Evolutionary conservation across 2,329 filamentous ascomycete species (phyloP), one percentile per base, ranked within the genome.

Genomic region (Teratosphaeria pseudoeucalypti): DNA sequence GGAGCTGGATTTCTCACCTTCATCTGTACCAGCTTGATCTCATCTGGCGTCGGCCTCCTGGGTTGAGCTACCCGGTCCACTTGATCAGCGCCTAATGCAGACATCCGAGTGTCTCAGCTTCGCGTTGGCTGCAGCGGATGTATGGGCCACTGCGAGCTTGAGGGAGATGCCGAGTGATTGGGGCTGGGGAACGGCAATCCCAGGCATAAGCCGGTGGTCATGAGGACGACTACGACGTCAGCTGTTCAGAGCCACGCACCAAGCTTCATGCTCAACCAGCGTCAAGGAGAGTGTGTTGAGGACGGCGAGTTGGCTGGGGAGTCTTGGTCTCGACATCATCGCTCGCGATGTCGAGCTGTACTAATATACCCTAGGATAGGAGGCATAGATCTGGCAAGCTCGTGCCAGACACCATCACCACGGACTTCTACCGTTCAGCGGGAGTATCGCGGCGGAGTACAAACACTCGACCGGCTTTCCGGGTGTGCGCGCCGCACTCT

Each of bases 61-160:
- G n/a, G 26, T 49, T 10, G 43, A 23, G 43, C 9, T 49, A 19
- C n/a, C 19, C 43, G n/a, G 43, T 19, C 9, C 19, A 23, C n/a
- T n/a, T 19, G 53, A 23, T 32, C 27, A 34, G 16, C 27, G 53
- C 19, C 52, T 53, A 16, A 53, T 32, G 52, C 23, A 7, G 23
- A 32, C 52, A 14, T 53, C 29, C 14, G 14, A 53, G 16, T 53
- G 52, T 53, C 23, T 14, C 52, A 12, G 52, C 52, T 53, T 16
- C 52, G 57, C 14, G 49, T 43, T 60, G 58, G 27, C 16, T 92
- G 9, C 86, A 88, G 61, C 81, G 79, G 59, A 74, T 82, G 54
- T 92, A 62, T 95, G 87, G 86, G 76, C 75, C 55, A 90, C 90
- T 75, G 86, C 88, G 23, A 85, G 85, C 47, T 88, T 90, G 67